These are phyloP conservation scores for Colletotrichum limetticola DNA, from an alignment of 2,329 filamentous ascomycete species.

Conservation along the genomic window DNA sequence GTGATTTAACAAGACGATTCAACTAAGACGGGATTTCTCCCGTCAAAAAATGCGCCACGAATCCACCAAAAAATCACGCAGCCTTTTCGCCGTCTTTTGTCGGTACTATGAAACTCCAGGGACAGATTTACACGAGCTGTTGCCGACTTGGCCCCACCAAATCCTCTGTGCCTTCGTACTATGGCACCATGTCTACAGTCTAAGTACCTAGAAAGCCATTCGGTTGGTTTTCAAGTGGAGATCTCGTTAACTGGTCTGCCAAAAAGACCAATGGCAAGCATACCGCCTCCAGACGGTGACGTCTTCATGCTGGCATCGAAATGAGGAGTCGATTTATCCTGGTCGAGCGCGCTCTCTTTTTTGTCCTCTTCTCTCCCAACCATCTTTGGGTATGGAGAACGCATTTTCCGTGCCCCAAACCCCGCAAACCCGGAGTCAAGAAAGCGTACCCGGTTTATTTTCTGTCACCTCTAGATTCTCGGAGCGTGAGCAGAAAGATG, in stretches of 20 bases:
- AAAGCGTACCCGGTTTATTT: background rate
- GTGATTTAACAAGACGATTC: background rate
- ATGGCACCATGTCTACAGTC: background rate
- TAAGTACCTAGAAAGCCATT: background rate
- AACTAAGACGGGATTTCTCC: background rate
- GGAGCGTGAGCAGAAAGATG: background rate
- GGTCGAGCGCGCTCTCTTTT: background rate
- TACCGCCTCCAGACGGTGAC: background rate
- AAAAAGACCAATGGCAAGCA: conserved; percentile 10
- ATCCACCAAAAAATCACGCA: background rate
- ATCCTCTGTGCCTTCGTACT: background rate
- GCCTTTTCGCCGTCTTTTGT: background rate
- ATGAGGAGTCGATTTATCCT: conserved; percentile 7
- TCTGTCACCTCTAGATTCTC: background rate
- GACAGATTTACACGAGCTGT: background rate
- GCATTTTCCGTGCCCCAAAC: background rate
- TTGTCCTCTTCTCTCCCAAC: background rate
- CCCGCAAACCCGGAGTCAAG: background rate
- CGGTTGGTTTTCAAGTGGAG: conserved; percentile 3
- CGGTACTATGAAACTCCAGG: background rate
- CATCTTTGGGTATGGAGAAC: background rate
- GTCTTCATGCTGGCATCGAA: conserved; percentile 9
- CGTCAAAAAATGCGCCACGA: background rate
- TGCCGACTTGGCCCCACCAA: background rate
- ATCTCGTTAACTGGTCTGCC: background rate